A percentile compares a stretch with the other conserved stretches of the same genome.
Conservation (phyloP, 176 grass and related monocot genomes). For the sorghum (Sorghum bicolor) region DNA sequence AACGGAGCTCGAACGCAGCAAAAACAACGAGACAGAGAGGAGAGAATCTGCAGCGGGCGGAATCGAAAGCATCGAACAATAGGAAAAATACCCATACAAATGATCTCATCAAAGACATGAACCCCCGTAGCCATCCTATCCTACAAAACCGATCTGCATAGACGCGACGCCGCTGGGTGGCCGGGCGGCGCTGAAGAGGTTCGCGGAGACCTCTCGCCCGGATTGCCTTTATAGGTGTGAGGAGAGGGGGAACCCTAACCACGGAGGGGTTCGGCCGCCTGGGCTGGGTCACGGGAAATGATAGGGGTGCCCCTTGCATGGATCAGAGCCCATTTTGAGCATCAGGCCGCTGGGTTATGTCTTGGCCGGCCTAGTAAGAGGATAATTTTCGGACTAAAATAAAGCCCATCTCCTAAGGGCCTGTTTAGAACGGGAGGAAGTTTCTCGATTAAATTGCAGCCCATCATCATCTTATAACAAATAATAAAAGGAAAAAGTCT, state of each 20-base stretch:
- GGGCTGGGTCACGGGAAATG: too few species aligned
- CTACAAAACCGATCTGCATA: not conserved
- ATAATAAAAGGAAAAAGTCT: too few species aligned
- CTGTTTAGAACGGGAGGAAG: too few species aligned
- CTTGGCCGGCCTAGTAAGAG: not conserved
- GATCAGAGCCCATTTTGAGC: not conserved
- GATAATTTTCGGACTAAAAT: too few species aligned
- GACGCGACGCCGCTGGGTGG: not conserved
- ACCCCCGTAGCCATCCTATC: too few species aligned
- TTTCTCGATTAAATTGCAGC: too few species aligned
- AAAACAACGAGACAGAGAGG: not conserved
- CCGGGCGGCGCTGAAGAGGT: not conserved
- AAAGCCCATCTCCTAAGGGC: too few species aligned
- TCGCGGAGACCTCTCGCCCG: not conserved
- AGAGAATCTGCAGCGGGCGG: not conserved
- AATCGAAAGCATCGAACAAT: not conserved
- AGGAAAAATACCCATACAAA: not conserved
- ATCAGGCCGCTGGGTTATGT: not conserved
- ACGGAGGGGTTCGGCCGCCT: not conserved
- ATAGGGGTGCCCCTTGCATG: not conserved
- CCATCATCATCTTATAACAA: too few species aligned
- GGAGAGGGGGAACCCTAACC: not conserved
- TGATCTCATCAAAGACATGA: too few species aligned
- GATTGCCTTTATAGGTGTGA: not conserved
- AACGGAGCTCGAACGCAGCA: not conserved